Percentiles rank a stretch among this genome's conserved stretches.
phyloP scores from a whole-genome alignment of 768 basidiomycete species.

The Erythrobasidium yunnanense region DNA sequence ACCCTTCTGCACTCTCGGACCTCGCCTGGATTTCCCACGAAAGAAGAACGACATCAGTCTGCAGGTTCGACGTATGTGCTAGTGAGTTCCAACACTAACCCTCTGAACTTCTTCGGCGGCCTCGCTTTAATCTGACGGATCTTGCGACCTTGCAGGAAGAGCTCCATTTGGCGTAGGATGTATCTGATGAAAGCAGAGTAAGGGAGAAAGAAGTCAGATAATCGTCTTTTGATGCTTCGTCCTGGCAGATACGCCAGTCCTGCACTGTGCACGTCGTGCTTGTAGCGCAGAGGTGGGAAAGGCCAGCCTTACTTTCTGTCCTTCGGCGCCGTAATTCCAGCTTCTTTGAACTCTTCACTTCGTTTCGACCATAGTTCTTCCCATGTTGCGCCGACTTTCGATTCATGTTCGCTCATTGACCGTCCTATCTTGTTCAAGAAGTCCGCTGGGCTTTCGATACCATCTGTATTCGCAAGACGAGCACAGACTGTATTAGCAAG shows the following conservation, averaged over 20 bases:
- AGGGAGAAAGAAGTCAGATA: too few relatives aligned
- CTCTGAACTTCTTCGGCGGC: constrained; percentile 23
- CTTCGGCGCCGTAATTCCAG: constrained; percentile 23
- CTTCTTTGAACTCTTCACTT: constrained; percentile 8
- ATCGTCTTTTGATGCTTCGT: too few relatives aligned
- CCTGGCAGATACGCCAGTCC: too few relatives aligned
- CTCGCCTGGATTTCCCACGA: too few relatives aligned
- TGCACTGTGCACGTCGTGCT: too few relatives aligned
- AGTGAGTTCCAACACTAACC: constrained; percentile 5
- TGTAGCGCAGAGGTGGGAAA: too few relatives aligned
- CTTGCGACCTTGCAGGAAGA: not conserved
- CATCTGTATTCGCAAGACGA: not conserved
- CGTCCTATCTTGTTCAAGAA: constrained; percentile 22
- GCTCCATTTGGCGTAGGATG: constrained; percentile 19
- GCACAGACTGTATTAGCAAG: not conserved
- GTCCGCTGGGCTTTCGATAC: not conserved
- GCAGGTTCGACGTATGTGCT: too few relatives aligned
- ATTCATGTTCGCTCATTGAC: constrained; percentile 13
- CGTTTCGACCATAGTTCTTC: not conserved
- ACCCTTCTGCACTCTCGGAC: constrained; percentile 23
- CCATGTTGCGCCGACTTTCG: constrained; percentile 17
- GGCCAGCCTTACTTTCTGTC: constrained; percentile 4
- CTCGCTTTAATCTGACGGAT: constrained; percentile 1
- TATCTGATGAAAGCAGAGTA: constrained; percentile 7
- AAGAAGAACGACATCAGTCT: too few relatives aligned